These are phyloP conservation scores for Echium plantagineum DNA, from an alignment of 257 asterid species.

Conservation along the genomic window DNA sequence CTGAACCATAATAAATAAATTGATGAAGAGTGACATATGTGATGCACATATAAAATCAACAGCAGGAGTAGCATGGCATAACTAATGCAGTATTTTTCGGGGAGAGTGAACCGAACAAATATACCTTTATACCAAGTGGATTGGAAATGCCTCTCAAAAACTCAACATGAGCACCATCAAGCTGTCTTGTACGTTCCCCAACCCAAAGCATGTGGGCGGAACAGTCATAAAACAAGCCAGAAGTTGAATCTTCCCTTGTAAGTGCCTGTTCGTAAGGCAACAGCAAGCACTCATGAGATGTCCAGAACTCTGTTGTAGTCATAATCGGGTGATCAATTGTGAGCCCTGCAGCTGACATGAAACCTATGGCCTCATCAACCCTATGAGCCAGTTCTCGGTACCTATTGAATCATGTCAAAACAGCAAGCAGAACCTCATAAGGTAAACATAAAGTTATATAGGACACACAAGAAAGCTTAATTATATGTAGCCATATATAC, in stretches of 20 bases:
- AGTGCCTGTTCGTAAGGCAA: slow-evolving; percentile 70
- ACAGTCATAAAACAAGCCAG: slow-evolving; percentile 65
- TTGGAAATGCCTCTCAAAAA: slow-evolving; percentile 59
- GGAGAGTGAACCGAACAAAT: background rate
- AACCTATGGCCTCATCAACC: slow-evolving; percentile 71
- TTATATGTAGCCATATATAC: background rate
- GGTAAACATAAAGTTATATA: too few species aligned
- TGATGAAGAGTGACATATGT: background rate
- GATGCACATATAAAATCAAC: background rate
- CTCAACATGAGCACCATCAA: slow-evolving; percentile 71
- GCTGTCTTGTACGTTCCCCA: slow-evolving; percentile 70
- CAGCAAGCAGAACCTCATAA: background rate
- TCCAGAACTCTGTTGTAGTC: slow-evolving; percentile 72
- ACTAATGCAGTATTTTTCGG: background rate
- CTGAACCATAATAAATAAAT: background rate
- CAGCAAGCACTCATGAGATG: slow-evolving; percentile 64
- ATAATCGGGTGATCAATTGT: slow-evolving; percentile 50
- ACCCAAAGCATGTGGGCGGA: slow-evolving; percentile 85
- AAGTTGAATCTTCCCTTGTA: slow-evolving; percentile 65
- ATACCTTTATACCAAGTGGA: slow-evolving; percentile 74
- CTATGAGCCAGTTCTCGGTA: slow-evolving; percentile 65
- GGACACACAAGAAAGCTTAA: background rate
- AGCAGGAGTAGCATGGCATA: background rate
- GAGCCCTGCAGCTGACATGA: slow-evolving; percentile 67
- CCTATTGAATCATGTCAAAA: slow-evolving; percentile 22